Percentiles rank a stretch among this genome's conserved stretches.
Conservation (phyloP, 176 grass and related monocot genomes). For the Tillandsia fasciculata region DNA sequence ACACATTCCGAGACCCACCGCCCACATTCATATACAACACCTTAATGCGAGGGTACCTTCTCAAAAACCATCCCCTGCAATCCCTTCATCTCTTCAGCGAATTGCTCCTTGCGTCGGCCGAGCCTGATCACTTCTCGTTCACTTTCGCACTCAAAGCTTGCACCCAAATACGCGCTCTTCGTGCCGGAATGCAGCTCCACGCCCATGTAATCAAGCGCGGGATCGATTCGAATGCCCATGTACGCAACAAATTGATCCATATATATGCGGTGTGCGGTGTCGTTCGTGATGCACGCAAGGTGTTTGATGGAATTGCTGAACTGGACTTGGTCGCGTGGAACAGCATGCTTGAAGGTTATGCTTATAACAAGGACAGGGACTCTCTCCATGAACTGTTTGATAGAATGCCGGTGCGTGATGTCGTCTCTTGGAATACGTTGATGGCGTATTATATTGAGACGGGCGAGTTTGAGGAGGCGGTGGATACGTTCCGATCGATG, state of each 20-base stretch:
- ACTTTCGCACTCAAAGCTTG: constrained; percentile 40
- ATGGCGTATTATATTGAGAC: constrained; percentile 34
- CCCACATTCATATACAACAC: constrained; percentile 13
- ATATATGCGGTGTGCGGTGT: constrained; percentile 29
- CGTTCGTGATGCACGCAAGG: constrained; percentile 32
- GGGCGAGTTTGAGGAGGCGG: constrained; percentile 31
- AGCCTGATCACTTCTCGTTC: constrained; percentile 31
- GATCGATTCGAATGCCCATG: constrained; percentile 21
- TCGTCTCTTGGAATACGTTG: constrained; percentile 51
- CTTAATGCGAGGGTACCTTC: constrained; percentile 8
- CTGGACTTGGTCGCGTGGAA: constrained; percentile 42
- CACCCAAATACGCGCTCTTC: constrained; percentile 22
- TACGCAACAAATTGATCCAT: constrained; percentile 40
- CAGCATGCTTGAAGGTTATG: constrained; percentile 47
- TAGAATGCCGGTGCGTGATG: constrained; percentile 40
- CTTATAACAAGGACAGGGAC: constrained; percentile 14
- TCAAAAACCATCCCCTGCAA: constrained; percentile 21
- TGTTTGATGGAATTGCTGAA: constrained; percentile 42
- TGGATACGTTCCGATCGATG: constrained; percentile 41
- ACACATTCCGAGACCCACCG: neutral
- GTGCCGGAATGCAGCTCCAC: constrained; percentile 31
- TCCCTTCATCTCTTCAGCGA: constrained; percentile 36
- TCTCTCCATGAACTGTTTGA: constrained; percentile 33
- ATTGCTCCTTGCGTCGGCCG: constrained; percentile 33
- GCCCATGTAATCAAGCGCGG: constrained; percentile 33